These are phyloP conservation scores for Neonectria sp. DNA, from an alignment of 2,329 filamentous ascomycete species.

Conservation along the genomic window DNA sequence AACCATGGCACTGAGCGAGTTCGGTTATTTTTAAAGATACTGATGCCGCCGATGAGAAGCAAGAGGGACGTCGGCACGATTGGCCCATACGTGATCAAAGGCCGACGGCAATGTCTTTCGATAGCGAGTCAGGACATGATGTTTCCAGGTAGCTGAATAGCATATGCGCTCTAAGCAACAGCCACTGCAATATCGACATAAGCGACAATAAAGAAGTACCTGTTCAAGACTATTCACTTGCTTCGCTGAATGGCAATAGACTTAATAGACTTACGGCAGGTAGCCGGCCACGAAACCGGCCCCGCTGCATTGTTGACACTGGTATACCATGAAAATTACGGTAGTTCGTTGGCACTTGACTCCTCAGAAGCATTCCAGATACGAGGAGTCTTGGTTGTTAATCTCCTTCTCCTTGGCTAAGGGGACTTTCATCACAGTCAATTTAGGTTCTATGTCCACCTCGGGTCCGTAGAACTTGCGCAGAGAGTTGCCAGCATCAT, in stretches of 20 bases:
- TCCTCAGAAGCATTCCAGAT: constrained; percentile 46
- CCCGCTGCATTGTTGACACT: constrained; percentile 46
- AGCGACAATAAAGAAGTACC: constrained; percentile 44
- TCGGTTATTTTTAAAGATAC: constrained; percentile 4
- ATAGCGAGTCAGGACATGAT: constrained; percentile 48
- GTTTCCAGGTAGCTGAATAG: constrained; percentile 48
- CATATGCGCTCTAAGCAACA: constrained; percentile 45
- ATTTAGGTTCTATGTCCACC: constrained; percentile 33
- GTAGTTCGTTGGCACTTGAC: constrained; percentile 43
- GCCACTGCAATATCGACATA: constrained; percentile 44
- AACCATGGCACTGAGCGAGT: constrained; percentile 3
- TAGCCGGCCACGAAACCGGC: constrained; percentile 47
- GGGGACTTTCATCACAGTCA: constrained; percentile 34
- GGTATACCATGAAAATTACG: constrained; percentile 48
- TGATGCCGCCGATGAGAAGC: constrained; percentile 44
- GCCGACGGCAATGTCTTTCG: constrained; percentile 46
- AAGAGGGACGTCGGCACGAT: constrained; percentile 43
- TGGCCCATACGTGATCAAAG: constrained; percentile 45
- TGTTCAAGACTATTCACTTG: neutral
- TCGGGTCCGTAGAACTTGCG: constrained; percentile 42
- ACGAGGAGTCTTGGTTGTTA: constrained; percentile 32
- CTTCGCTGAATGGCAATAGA: neutral
- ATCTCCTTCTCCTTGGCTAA: constrained; percentile 38
- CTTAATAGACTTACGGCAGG: constrained; percentile 17
- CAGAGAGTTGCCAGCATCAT: constrained; percentile 48